These are phyloP conservation scores for Fusarium albosuccineum DNA, from an alignment of 2,329 filamentous ascomycete genomes.

Conservation along the genomic window DNA sequence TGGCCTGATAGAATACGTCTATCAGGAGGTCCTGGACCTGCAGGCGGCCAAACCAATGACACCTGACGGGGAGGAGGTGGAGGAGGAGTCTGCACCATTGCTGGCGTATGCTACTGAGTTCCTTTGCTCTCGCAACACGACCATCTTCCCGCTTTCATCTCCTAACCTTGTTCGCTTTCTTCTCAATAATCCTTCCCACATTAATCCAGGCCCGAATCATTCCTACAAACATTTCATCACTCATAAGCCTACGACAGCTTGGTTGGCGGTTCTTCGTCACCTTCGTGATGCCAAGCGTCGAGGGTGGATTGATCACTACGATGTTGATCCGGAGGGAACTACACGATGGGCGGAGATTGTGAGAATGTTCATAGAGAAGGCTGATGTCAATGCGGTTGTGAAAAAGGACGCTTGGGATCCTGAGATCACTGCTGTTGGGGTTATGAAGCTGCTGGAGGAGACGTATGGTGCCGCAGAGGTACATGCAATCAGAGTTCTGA, in stretches of 20 bases:
- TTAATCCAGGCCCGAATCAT: slow-evolving; percentile 38
- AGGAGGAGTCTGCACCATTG: slow-evolving; percentile 45
- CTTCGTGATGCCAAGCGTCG: slow-evolving; percentile 48
- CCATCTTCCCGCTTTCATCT: slow-evolving; percentile 51
- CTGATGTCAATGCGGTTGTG: slow-evolving; percentile 45
- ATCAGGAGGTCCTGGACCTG: slow-evolving; percentile 35
- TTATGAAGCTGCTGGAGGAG: slow-evolving; percentile 47
- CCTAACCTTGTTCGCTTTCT: slow-evolving; percentile 46
- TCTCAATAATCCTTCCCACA: slow-evolving; percentile 28
- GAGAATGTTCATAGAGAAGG: slow-evolving; percentile 43
- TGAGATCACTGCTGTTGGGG: slow-evolving; percentile 44
- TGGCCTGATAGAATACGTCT: slow-evolving; percentile 48
- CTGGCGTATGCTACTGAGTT: slow-evolving; percentile 51
- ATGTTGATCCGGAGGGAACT: slow-evolving; percentile 45
- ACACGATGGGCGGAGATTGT: slow-evolving; percentile 49
- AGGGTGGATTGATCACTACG: slow-evolving; percentile 50
- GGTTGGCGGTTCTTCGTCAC: slow-evolving; percentile 49
- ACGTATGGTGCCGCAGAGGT: slow-evolving; percentile 43
- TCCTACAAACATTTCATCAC: slow-evolving; percentile 43
- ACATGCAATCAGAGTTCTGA: slow-evolving; percentile 17
- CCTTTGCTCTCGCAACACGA: slow-evolving; percentile 51
- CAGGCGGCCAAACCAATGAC: neutral
- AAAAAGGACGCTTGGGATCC: slow-evolving; percentile 49
- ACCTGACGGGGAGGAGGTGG: neutral
- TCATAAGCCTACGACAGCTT: slow-evolving; percentile 42